Percentiles rank a stretch among this genome's conserved stretches.
These are phyloP conservation scores for Stachybotrys elegans DNA, from an alignment of 2,329 filamentous ascomycete species.

Conservation along the genomic window DNA sequence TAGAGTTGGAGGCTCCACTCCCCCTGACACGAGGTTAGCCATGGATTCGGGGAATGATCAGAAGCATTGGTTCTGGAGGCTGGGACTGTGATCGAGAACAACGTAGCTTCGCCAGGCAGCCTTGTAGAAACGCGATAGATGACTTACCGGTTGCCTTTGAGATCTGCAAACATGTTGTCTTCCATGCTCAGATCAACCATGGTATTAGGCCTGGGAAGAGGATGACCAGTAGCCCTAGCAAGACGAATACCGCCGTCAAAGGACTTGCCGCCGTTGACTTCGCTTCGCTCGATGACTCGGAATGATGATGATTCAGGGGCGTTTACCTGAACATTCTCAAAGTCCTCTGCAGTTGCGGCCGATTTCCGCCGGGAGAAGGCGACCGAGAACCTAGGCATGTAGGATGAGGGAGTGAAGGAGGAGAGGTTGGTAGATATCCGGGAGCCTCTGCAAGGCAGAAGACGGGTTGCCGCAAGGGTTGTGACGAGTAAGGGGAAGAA, in stretches of 20 bases:
- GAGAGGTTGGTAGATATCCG: no score
- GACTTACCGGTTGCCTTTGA: conserved; percentile 52
- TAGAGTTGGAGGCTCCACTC: conserved; percentile 57
- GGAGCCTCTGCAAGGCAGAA: not conserved
- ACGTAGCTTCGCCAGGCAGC: not conserved
- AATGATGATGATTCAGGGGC: conserved; percentile 47
- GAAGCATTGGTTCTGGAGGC: no score
- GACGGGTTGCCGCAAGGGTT: not conserved
- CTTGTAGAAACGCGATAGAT: conserved; percentile 11
- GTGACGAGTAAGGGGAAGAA: not conserved
- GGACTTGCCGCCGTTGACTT: conserved; percentile 37
- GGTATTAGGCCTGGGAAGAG: conserved; percentile 31
- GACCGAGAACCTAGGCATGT: conserved; percentile 60
- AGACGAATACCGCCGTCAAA: conserved; percentile 46
- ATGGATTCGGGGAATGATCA: no score
- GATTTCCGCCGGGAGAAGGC: conserved; percentile 57
- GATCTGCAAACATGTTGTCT: conserved; percentile 54
- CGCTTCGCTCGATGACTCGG: conserved; percentile 51
- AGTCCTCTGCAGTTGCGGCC: conserved; percentile 48
- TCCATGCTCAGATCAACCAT: conserved; percentile 37
- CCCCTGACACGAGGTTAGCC: conserved; percentile 42
- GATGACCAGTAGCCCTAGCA: conserved; percentile 29
- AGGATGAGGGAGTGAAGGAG: conserved; percentile 16
- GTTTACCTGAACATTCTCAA: conserved; percentile 43
- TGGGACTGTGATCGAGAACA: no score